phyloP scores from a whole-genome alignment of 176 grass and related monocot genomes.

The Oryza australiensis region DNA sequence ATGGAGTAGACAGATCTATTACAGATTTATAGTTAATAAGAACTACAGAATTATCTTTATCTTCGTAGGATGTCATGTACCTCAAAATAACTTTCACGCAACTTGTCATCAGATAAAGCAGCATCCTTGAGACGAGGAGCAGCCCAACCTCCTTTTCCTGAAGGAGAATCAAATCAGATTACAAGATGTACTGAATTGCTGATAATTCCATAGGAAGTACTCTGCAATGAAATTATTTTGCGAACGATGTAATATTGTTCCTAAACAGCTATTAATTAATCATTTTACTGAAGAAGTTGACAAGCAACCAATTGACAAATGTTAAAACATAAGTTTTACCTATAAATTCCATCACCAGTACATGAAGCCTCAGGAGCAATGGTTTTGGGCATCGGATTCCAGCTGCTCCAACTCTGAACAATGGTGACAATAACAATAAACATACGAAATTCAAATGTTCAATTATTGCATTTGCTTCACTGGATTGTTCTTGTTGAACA shows the following conservation, averaged over 20 bases:
- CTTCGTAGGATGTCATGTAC: constrained; percentile 32
- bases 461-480: neutral
- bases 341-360: constrained; percentile 98
- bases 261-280: neutral
- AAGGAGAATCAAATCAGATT: constrained; percentile 30
- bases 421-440: constrained; percentile 28
- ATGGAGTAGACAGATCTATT: neutral
- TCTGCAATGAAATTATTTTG: neutral
- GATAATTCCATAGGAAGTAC: constrained; percentile 20
- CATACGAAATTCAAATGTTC: neutral
- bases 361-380: constrained; percentile 81
- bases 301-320: neutral
- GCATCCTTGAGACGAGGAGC: constrained; percentile 95
- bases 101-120: constrained; percentile 77
- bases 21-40: neutral
- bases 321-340: constrained; percentile 44
- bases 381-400: constrained; percentile 81
- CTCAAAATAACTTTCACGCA: constrained; percentile 84
- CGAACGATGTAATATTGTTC: constrained; percentile 11
- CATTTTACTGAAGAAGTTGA: neutral
- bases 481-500: neutral
- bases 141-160: constrained; percentile 79
- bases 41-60: constrained; percentile 3
- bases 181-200: neutral
- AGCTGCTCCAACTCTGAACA: constrained; percentile 71